These are phyloP conservation scores for Eustoma russellianum DNA, from an alignment of 257 asterid genomes.

Conservation along the genomic window DNA sequence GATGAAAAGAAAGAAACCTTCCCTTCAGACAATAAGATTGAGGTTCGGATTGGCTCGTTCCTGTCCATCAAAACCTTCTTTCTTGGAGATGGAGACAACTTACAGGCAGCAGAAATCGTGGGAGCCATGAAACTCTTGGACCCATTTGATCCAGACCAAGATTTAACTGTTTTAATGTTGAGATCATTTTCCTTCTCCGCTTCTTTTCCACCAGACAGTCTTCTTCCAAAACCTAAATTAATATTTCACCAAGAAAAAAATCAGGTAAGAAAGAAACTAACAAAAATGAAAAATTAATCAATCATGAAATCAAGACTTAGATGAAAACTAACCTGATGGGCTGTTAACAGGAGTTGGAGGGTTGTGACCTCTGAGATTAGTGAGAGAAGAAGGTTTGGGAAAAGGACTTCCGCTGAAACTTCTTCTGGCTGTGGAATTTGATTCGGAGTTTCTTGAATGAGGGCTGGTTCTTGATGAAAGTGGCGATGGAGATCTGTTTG, in stretches of 20 bases:
- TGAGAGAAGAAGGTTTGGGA: conserved; percentile 41
- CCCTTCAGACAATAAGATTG: conserved; percentile 60
- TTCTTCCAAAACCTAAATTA: conserved; percentile 37
- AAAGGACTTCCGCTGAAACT: conserved; percentile 44
- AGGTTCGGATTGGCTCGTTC: conserved; percentile 65
- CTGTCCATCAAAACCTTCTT: conserved; percentile 80
- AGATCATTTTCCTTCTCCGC: conserved; percentile 65
- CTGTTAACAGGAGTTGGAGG: conserved; percentile 75
- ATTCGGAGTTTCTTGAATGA: too few relatives aligned
- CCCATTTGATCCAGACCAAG: conserved; percentile 46
- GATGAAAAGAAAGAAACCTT: conserved; percentile 56
- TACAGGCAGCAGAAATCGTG: conserved; percentile 89
- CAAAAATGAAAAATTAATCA: conserved; percentile 1
- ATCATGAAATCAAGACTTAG: background rate
- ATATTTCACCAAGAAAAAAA: background rate
- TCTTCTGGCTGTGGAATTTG: conserved; percentile 32
- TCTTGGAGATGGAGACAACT: conserved; percentile 72
- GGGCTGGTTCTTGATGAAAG: background rate
- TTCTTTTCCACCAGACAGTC: conserved; percentile 26
- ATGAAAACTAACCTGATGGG: conserved; percentile 50
- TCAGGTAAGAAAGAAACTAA: conserved; percentile 4
- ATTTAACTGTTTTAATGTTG: conserved; percentile 23
- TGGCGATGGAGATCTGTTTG: background rate
- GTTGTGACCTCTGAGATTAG: conserved; percentile 39
- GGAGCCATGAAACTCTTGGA: conserved; percentile 84